Evolutionary conservation across 208 protist genomes (phyloP), one percentile per base, ranked within the genome.

Genomic region (Spongospora subterranea): DNA sequence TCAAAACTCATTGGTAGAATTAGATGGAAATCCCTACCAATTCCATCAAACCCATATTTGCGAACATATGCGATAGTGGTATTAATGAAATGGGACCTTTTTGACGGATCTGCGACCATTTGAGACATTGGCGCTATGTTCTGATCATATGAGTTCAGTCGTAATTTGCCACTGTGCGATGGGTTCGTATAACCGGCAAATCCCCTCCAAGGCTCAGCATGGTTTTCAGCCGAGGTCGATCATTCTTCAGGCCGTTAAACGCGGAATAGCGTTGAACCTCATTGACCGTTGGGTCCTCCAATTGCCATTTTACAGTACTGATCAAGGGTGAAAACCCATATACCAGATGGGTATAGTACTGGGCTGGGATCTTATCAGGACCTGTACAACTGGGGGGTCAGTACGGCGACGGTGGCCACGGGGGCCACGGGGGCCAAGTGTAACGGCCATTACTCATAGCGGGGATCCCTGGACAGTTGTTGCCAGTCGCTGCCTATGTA

Each of bases 291-390:
- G 71, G 71, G 6, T 82, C 35, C 6, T 82, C n/a, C 35, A 82
- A 43, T n/a, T 35, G 17, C 71, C 71, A 82, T 20, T 13, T 82
- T 43, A n/a, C 35, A 20, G 71, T 82, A n/a, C n/a, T 82, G 71
- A 82, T 82, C 35, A 43, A 43, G 6, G 71, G 71, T 43, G 71
- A 82, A n/a, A 82, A 82, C n/a, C 71, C 71, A 43, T 82, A 82
- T 35, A 82, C n/a, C 6, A 82, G 71, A 43, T 82, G 71, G 6
- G 71, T 82, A n/a, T 82, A 82, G 13, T 45, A 43, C 13, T 82
- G n/a, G n/a, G 71, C 71, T n/a, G 71, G 71, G 71, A 82, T 43
- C 71, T 35, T 82, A 82, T 82, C 71, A 6, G 71, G 71, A 24
- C 50, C 50, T 60, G 50, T 60, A 6, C 6, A 24, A 60, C 24